Evolutionary conservation across 495 filamentous ascomycete genomes (phyloP).

Genomic region (Tuber melanosporum): DNA sequence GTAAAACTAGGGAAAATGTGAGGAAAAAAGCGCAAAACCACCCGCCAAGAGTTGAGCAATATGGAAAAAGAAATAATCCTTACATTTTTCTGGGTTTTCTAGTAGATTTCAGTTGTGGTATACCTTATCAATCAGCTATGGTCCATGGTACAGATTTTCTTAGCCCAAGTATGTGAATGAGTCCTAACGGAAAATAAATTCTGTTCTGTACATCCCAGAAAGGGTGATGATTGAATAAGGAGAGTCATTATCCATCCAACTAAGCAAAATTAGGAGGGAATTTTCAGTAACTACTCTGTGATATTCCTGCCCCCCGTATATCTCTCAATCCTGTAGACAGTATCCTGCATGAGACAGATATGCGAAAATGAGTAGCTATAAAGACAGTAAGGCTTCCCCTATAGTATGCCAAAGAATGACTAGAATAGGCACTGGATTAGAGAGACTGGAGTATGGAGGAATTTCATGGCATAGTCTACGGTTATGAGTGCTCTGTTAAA

Average conservation of each 20-base stretch:
- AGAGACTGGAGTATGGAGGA: slow-evolving; percentile 6
- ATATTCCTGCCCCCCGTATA: not conserved
- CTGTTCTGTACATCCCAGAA: not conserved
- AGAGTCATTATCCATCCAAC: too few species aligned
- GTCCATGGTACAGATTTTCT: slow-evolving; percentile 16
- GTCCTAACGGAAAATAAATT: not conserved
- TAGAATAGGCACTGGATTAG: too few species aligned
- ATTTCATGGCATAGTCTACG: too few species aligned
- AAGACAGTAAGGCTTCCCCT: too few species aligned
- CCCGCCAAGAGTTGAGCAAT: slow-evolving; percentile 1
- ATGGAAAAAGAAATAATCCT: slow-evolving; percentile 15
- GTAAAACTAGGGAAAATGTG: too few species aligned
- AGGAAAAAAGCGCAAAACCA: slow-evolving; percentile 3
- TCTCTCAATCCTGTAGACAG: slow-evolving; percentile 10
- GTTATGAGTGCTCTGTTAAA: slow-evolving; percentile 4
- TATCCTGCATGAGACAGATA: not conserved
- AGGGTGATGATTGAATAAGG: too few species aligned
- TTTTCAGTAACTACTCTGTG: too few species aligned
- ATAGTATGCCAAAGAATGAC: too few species aligned
- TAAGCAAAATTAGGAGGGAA: too few species aligned
- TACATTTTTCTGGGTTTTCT: slow-evolving; percentile 2
- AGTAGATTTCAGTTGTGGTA: not conserved
- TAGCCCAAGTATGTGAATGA: not conserved
- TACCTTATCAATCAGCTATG: slow-evolving; percentile 1
- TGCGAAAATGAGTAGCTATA: too few species aligned